These are phyloP conservation scores for Scheffersomyces cryptocercus DNA, from an alignment of 1,139 yeast genomes.

Conservation along the genomic window DNA sequence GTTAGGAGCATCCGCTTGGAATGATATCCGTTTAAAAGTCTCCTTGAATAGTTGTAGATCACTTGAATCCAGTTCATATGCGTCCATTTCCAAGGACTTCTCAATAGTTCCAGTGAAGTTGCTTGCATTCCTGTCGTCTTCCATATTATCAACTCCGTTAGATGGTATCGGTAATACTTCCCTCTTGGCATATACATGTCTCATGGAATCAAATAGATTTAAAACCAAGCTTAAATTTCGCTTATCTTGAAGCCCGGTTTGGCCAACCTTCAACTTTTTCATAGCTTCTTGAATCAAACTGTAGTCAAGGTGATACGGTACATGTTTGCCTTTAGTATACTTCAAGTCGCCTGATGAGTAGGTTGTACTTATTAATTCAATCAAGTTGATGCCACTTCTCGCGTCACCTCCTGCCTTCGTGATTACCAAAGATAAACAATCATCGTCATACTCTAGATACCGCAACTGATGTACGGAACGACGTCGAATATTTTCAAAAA, in stretches of 20 bases:
- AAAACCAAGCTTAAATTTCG: constrained; percentile 9
- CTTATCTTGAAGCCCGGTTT: constrained; percentile 14
- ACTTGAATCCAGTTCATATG: constrained; percentile 1
- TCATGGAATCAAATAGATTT: constrained; percentile 11
- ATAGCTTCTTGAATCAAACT: constrained; percentile 6
- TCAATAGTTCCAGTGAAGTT: too few species aligned
- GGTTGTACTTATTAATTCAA: constrained; percentile 29
- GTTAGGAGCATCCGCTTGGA: constrained; percentile 2
- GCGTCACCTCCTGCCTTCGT: constrained; percentile 32
- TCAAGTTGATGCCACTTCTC: constrained; percentile 30
- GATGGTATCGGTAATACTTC: background rate
- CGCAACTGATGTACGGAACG: constrained; percentile 11
- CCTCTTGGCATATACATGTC: background rate
- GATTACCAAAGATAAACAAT: constrained; percentile 17
- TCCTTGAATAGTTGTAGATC: constrained; percentile 11
- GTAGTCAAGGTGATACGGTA: background rate
- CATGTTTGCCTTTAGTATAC: too few species aligned
- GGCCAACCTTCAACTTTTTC: constrained; percentile 5
- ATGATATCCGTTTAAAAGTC: constrained; percentile 6
- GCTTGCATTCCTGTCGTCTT: too few species aligned
- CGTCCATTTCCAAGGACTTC: background rate
- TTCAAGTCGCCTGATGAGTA: constrained; percentile 2
- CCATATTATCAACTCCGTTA: too few species aligned
- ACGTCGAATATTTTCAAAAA: constrained; percentile 30
- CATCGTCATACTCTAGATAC: constrained; percentile 13